Conservation (phyloP, 257 asterid genomes). For the Fraxinus excelsior region DNA sequence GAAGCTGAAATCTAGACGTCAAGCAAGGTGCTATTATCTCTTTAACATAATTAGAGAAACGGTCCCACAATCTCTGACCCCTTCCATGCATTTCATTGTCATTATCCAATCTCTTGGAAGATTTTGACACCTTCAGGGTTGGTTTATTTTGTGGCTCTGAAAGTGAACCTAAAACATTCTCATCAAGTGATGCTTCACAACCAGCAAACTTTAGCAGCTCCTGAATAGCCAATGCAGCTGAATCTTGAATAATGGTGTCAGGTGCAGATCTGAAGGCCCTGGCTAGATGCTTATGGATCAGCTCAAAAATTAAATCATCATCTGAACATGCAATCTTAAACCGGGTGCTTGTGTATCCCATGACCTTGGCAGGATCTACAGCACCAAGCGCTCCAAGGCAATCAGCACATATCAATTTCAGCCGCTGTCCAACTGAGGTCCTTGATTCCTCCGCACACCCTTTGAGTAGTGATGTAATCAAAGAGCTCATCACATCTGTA, state of each 20-base stretch:
- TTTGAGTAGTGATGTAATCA: constrained; percentile 83
- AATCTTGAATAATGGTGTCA: constrained; percentile 82
- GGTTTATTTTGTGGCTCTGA: constrained; percentile 44
- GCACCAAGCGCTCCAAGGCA: constrained; percentile 98
- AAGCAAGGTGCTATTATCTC: constrained; percentile 99
- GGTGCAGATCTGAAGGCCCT: constrained; percentile 98
- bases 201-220: constrained; percentile 91
- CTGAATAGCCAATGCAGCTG: constrained; percentile 96
- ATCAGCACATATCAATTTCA: constrained; percentile 88
- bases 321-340: constrained; percentile 97
- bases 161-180: constrained; percentile 43
- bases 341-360: constrained; percentile 65
- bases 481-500: constrained; percentile 79
- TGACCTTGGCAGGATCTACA: constrained; percentile 93
- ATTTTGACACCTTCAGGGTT: constrained; percentile 40
- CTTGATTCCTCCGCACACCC: constrained; percentile 99
- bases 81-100: constrained; percentile 51
- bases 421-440: constrained; percentile 82
- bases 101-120: constrained; percentile 34
- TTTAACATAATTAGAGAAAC: constrained; percentile 89
- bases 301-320: constrained; percentile 92
- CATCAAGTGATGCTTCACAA: constrained; percentile 79
- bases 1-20: constrained; percentile 83
- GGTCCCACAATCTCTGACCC: constrained; percentile 93
- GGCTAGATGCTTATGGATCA: constrained; percentile 92